A percentile compares a stretch with the other conserved stretches of the same genome.
Conservation (phyloP, 108 stramenopile genomes). For the Pseudonitzschia delicatissima region DNA sequence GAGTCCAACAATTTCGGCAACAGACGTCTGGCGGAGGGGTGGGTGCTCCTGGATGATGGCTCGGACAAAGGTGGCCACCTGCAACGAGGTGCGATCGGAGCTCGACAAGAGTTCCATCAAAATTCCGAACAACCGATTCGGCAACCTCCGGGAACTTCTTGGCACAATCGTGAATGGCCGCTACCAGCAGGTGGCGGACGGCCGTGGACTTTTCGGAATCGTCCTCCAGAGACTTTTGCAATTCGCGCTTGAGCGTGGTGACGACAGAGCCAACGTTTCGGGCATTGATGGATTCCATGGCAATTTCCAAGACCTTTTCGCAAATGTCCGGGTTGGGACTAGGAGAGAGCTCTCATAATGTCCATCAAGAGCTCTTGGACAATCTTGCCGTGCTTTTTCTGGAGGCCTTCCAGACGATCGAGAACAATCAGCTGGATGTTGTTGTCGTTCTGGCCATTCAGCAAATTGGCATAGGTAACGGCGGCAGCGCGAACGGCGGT, state of each 20-base stretch:
- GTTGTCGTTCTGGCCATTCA: constrained; percentile 94
- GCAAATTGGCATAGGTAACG: constrained; percentile 93
- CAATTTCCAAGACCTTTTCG: constrained; percentile 92
- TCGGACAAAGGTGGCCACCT: constrained; percentile 96
- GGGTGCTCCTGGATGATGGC: constrained; percentile 97
- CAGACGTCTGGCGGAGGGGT: constrained; percentile 73
- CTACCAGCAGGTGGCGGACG: constrained; percentile 93
- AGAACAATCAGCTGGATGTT: constrained; percentile 98
- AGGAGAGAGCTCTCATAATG: constrained; percentile 90
- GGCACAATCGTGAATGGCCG: constrained; percentile 95
- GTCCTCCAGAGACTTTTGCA: constrained; percentile 85
- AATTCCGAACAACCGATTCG: constrained; percentile 90
- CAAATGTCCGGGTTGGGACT: constrained; percentile 98
- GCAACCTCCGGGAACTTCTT: constrained; percentile 93
- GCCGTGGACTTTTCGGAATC: constrained; percentile 83
- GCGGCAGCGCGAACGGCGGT: constrained; percentile 98
- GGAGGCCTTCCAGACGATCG: constrained; percentile 90
- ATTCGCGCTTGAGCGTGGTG: constrained; percentile 92
- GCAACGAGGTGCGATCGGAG: constrained; percentile 56
- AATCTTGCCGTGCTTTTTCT: constrained; percentile 92
- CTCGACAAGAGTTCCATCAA: constrained; percentile 92
- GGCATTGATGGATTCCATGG: constrained; percentile 91
- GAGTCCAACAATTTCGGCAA: constrained; percentile 87
- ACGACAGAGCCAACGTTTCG: constrained; percentile 98
- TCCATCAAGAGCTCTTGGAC: constrained; percentile 98